Evolutionary conservation across 1,139 yeast species (phyloP), one percentile per base, ranked within the genome.

Genomic region (Magnusiomyces tetraspermus): DNA sequence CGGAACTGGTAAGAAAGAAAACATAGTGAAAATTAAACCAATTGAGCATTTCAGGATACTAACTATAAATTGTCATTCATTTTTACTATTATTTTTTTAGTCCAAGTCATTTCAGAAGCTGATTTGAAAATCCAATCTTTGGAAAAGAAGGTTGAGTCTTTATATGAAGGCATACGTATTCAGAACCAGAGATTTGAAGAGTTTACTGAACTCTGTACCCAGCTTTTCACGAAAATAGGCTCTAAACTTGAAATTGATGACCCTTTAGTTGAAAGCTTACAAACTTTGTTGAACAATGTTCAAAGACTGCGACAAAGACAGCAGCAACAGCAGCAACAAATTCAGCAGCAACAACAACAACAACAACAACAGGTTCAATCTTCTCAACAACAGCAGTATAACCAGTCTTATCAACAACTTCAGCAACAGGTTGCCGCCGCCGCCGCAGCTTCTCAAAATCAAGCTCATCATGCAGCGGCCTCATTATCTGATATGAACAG

Each of bases 261-360:
- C 21, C 36, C 46, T 13, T 23, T 43, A 5, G n/a, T 10, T n/a
- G 46, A 43, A 24, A 19, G n/a, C 13, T 23, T 26, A n/a, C 15
- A 38, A 21, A 38, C 22, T n/a, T 38, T 30, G 10, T 26, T 56
- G 42, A n/a, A 48, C 40, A 51, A 49, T 46, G 57, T 56, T n/a
- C 49, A 51, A 42, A 42, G 51, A 48, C 53, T 47, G 48, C 51
- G 49, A 70, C 65, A 70, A 70, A 61, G 71, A 67, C 52, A 63
- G 61, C 47, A 47, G 6, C 47, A 23, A 23, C 19, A 37, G 44
- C 45, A 43, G 28, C 10, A 28, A n/a, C n/a, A 17, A 3, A 13
- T 13, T n/a, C 43, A 38, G 3, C 23, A 17, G 22, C 43, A 41
- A 41, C 45, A 41, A 13, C 30, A 41, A 23, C 31, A 22, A 24